Percentiles rank a stretch among this genome's conserved stretches.
Evolutionary conservation across 2,329 filamentous ascomycete genomes (phyloP).

Genomic region (Diplodia sapinea): DNA sequence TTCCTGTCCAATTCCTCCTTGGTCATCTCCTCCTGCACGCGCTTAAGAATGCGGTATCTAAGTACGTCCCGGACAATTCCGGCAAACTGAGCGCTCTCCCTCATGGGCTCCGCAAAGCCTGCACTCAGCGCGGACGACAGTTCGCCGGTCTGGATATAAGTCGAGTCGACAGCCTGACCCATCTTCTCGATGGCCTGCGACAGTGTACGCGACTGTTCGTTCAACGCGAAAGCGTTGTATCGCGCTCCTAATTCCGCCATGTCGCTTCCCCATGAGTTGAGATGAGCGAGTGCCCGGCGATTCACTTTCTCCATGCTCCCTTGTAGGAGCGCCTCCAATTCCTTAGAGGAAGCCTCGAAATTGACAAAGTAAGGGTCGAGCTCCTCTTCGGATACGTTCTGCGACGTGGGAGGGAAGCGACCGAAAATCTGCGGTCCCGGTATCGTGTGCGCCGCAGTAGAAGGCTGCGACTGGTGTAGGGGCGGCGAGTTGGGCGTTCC

Average conservation of each 20-base stretch:
- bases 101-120: constrained; percentile 95
- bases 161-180: constrained; percentile 92
- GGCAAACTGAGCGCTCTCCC: constrained; percentile 96
- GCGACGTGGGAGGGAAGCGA: constrained; percentile 81
- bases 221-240: constrained; percentile 95
- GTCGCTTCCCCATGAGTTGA: constrained; percentile 83
- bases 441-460: constrained; percentile 62
- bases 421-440: constrained; percentile 70
- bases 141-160: constrained; percentile 94
- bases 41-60: constrained; percentile 87
- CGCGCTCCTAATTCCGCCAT: constrained; percentile 92
- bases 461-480: constrained; percentile 55
- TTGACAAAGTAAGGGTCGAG: constrained; percentile 95
- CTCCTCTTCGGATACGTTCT: constrained; percentile 82
- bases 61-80: constrained; percentile 89
- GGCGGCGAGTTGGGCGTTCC: constrained; percentile 63
- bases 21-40: constrained; percentile 97
- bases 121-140: constrained; percentile 86
- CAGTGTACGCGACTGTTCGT: constrained; percentile 85
- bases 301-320: constrained; percentile 98
- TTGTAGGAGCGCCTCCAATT: constrained; percentile 84
- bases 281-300: constrained; percentile 81
- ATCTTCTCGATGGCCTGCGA: constrained; percentile 92
- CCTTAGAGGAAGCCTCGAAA: constrained; percentile 90
- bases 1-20: constrained; percentile 92